A percentile compares a stretch with the other conserved stretches of the same genome.
phyloP scores from a whole-genome alignment of 2,329 filamentous ascomycete species.

The Phialophora expanda region DNA sequence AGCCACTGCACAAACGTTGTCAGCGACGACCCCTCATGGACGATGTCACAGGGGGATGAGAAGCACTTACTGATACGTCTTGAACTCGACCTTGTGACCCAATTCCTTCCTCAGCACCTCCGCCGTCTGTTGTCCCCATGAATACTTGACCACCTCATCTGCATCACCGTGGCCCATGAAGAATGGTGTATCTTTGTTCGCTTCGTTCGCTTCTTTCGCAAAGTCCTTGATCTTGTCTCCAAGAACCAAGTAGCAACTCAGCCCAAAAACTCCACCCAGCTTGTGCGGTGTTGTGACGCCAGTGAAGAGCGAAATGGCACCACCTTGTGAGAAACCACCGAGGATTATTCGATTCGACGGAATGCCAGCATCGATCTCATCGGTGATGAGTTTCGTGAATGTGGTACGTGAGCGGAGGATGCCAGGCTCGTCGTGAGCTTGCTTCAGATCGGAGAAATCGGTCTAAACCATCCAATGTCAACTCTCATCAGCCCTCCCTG shows the following conservation, averaged over 20 bases:
- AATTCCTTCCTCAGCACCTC: slow-evolving; percentile 69
- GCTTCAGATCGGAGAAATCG: slow-evolving; percentile 49
- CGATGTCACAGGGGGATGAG: background rate
- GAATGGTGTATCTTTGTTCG: slow-evolving; percentile 78
- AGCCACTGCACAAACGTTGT: slow-evolving; percentile 55
- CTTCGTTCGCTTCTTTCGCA: slow-evolving; percentile 56
- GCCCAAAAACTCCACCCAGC: slow-evolving; percentile 83
- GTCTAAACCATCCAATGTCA: slow-evolving; percentile 41
- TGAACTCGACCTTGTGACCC: slow-evolving; percentile 76
- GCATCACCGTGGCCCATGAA: slow-evolving; percentile 86
- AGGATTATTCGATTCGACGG: slow-evolving; percentile 81
- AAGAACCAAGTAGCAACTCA: slow-evolving; percentile 82
- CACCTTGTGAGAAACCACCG: slow-evolving; percentile 72
- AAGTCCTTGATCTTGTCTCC: slow-evolving; percentile 66
- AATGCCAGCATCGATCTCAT: slow-evolving; percentile 81
- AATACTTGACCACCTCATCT: slow-evolving; percentile 73
- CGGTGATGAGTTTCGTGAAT: slow-evolving; percentile 77
- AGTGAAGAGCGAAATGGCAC: slow-evolving; percentile 81
- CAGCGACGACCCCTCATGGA: slow-evolving; percentile 1
- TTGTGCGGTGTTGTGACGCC: slow-evolving; percentile 75
- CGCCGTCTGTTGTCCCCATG: slow-evolving; percentile 71
- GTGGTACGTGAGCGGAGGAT: slow-evolving; percentile 75
- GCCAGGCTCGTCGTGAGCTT: slow-evolving; percentile 64
- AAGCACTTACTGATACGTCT: slow-evolving; percentile 70
- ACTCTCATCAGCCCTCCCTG: slow-evolving; percentile 4